Evolutionary conservation across 2,329 filamentous ascomycete species (phyloP), one percentile per base, ranked within the genome.

Genomic region (Stagonosporopsis rhizophila): DNA sequence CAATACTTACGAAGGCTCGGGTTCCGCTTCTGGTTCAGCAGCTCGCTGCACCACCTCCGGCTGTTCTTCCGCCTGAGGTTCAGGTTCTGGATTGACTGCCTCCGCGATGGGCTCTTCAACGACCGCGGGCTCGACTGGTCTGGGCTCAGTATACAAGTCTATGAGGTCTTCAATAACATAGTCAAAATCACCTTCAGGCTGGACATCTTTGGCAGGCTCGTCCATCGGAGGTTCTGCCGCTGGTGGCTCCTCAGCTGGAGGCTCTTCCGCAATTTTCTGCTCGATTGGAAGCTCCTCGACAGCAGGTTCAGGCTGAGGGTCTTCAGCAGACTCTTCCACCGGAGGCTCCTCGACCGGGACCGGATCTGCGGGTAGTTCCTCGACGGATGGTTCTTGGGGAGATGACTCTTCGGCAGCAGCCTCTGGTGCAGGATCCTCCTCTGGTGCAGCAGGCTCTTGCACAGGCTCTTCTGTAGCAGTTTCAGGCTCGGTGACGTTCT

Each of bases 101-200:
- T 30, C 28, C 28, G 4, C 28, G 12, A 30, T 30, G n/a, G 44
- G 48, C 15, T 51, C 30, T 15, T 32, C 30, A 32, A 1, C 27
- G 9, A 40, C 17, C 14, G 30, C 25, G 17, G 27, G 44, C 17
- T 51, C 22, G 22, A 32, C 56, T 17, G 38, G 30, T 22, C 14
- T 25, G 30, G 44, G 47, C 28, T 56, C 51, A 46, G 46, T 34
- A 56, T 48, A 46, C 42, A 52, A 46, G 28, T 41, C 35, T 46
- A 52, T 20, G 15, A 52, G 28, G 6, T 52, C 20, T 28, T 20
- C 44, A 20, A 47, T 27, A 17, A 28, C 14, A 25, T 20, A n/a
- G 11, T 44, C 46, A 20, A 23, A 8, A 39, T 49, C 37, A 41
- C 58, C 54, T 42, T 49, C 44, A n/a, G 59, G 44, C 25, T 58